phyloP scores from a whole-genome alignment of 176 grass and related monocot species.

The Typha latifolia region DNA sequence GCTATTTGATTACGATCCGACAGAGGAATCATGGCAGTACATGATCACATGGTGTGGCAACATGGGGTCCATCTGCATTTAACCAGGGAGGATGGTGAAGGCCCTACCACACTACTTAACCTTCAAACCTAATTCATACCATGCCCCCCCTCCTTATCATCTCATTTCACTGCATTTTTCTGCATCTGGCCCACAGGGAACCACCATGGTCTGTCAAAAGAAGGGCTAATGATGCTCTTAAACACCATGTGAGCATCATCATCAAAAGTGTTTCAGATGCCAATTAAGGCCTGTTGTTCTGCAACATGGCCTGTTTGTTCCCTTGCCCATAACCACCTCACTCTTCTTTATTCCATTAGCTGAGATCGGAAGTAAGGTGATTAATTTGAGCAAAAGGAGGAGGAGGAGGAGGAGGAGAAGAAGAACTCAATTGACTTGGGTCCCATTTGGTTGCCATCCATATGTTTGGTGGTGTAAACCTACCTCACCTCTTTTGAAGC shows the following conservation, averaged over 20 bases:
- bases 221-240: slow-evolving; percentile 1
- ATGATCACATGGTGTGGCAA: background rate
- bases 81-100: too few species aligned
- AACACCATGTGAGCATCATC: slow-evolving; percentile 1
- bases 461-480: slow-evolving; percentile 16
- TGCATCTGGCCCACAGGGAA: background rate
- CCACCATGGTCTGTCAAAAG: background rate
- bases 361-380: slow-evolving; percentile 36
- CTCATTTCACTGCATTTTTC: background rate
- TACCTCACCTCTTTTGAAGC: slow-evolving; percentile 7
- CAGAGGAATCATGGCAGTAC: background rate
- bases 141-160: background rate
- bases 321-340: slow-evolving; percentile 16
- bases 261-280: slow-evolving; percentile 4
- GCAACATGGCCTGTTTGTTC: slow-evolving; percentile 23
- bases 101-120: too few species aligned
- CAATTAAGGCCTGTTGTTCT: slow-evolving; percentile 26
- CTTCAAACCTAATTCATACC: background rate
- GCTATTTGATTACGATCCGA: background rate
- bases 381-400: slow-evolving; percentile 37
- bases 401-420: slow-evolving; percentile 3
- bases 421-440: slow-evolving; percentile 7
- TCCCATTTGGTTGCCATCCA: background rate
- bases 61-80: too few species aligned
- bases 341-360: slow-evolving; percentile 18